Conservation (phyloP, 495 filamentous ascomycete genomes). For the Penicillium coffeae region DNA sequence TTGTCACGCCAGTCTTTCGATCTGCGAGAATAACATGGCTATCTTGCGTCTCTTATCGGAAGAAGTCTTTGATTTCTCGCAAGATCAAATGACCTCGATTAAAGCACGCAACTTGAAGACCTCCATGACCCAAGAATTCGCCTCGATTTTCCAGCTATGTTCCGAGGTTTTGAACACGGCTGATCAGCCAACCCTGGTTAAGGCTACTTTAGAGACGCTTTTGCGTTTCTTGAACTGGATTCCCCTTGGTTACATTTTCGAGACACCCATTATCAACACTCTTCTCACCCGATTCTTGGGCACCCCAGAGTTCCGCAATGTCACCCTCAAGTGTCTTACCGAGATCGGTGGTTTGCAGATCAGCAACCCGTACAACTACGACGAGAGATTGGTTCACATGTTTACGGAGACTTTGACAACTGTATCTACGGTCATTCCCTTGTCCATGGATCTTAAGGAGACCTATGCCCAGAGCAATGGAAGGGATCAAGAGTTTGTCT, state of each 20-base stretch:
- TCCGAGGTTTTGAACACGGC: constrained; percentile 87
- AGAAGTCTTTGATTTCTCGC: constrained; percentile 98
- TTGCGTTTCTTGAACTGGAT: constrained; percentile 99
- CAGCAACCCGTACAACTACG: constrained; percentile 74
- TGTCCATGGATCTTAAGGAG: constrained; percentile 80
- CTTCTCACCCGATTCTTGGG: constrained; percentile 86
- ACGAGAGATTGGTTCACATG: constrained; percentile 93
- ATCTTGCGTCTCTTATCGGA: constrained; percentile 94
- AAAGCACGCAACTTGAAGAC: constrained; percentile 96
- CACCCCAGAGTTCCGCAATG: constrained; percentile 88
- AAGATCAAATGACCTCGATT: constrained; percentile 94
- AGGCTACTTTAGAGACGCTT: constrained; percentile 89
- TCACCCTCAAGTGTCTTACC: constrained; percentile 93
- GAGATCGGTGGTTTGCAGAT: constrained; percentile 91
- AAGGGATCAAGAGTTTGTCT: constrained; percentile 94
- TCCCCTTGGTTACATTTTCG: constrained; percentile 95
- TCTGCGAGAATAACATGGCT: constrained; percentile 99
- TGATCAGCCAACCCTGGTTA: constrained; percentile 82
- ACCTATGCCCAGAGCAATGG: constrained; percentile 89
- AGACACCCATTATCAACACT: constrained; percentile 94
- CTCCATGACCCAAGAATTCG: constrained; percentile 97
- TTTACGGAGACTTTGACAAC: constrained; percentile 91
- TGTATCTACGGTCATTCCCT: constrained; percentile 84
- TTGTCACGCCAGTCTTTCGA: constrained; percentile 87
- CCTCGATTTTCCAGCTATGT: constrained; percentile 94